A percentile compares a stretch with the other conserved stretches of the same genome.
These are phyloP conservation scores for Grigorovia jiainica DNA, from an alignment of 805 yeast genomes.

Conservation along the genomic window DNA sequence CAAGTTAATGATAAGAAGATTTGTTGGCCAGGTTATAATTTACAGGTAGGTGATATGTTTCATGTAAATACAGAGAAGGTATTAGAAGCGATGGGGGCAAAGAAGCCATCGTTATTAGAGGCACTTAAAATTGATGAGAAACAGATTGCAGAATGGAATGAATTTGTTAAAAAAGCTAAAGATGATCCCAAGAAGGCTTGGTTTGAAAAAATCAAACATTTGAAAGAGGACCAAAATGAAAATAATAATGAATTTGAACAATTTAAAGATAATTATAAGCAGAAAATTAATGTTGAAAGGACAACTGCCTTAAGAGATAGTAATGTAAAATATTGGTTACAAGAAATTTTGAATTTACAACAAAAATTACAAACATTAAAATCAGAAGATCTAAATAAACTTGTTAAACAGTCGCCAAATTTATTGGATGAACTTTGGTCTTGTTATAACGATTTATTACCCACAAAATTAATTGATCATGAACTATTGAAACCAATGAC, in stretches of 20 bases:
- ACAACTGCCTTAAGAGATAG: not conserved
- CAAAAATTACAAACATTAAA: not conserved
- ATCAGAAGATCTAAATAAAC: slow-evolving; percentile 26
- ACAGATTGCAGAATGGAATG: slow-evolving; percentile 71
- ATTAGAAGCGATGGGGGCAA: slow-evolving; percentile 71
- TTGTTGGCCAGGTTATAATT: slow-evolving; percentile 66
- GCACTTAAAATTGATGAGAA: slow-evolving; percentile 60
- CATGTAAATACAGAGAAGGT: slow-evolving; percentile 80
- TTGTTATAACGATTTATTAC: slow-evolving; percentile 19
- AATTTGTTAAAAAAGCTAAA: slow-evolving; percentile 49
- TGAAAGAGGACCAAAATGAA: slow-evolving; percentile 5
- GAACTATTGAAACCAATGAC: slow-evolving; percentile 7
- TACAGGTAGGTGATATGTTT: slow-evolving; percentile 81
- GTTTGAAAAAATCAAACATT: slow-evolving; percentile 19
- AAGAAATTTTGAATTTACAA: not conserved
- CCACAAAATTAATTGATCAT: slow-evolving; percentile 13
- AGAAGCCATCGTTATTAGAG: slow-evolving; percentile 65
- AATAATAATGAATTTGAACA: slow-evolving; percentile 17
- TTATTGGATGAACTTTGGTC: slow-evolving; percentile 14
- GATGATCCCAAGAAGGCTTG: slow-evolving; percentile 33
- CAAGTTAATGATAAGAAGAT: slow-evolving; percentile 75
- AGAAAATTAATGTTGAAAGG: not conserved
- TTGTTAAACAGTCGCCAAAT: slow-evolving; percentile 29
- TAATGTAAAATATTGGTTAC: not conserved
- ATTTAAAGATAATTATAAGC: slow-evolving; percentile 10